Conservation (phyloP, 2,329 filamentous ascomycete genomes). For the Scedosporium aurantiacum region DNA sequence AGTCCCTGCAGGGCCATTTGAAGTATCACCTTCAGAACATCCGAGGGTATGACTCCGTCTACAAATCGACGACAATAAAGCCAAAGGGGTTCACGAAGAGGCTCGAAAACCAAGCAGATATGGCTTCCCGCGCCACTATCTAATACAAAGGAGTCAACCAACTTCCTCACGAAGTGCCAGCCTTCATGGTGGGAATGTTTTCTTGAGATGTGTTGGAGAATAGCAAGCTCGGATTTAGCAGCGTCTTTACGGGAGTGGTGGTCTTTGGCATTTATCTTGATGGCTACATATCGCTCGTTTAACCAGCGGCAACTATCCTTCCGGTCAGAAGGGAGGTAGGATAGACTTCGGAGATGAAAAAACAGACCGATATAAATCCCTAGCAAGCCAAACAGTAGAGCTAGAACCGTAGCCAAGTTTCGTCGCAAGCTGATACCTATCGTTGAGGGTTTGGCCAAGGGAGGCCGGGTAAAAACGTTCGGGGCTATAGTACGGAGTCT, state of each 20-base stretch:
- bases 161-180: slow-evolving; percentile 13
- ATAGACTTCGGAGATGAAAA: neutral
- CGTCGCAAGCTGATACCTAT: slow-evolving; percentile 8
- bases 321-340: neutral
- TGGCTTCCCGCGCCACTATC: slow-evolving; percentile 8
- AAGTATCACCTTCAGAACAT: slow-evolving; percentile 13
- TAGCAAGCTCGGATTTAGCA: slow-evolving; percentile 10
- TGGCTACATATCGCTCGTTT: slow-evolving; percentile 13
- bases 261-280: slow-evolving; percentile 13
- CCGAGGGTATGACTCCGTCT: slow-evolving; percentile 11
- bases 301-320: slow-evolving; percentile 14
- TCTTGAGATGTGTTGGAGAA: slow-evolving; percentile 10
- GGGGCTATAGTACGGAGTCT: too few relatives aligned
- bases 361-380: slow-evolving; percentile 7
- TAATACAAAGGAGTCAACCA: slow-evolving; percentile 10
- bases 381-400: slow-evolving; percentile 8
- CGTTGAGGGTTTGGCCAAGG: slow-evolving; percentile 3
- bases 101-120: slow-evolving; percentile 12
- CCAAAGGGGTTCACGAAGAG: slow-evolving; percentile 14
- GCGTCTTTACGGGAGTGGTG: neutral
- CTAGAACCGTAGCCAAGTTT: slow-evolving; percentile 7
- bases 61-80: slow-evolving; percentile 13
- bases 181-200: slow-evolving; percentile 10
- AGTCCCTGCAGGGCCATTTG: slow-evolving; percentile 14
- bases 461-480: neutral